Evolutionary conservation across 2,329 filamentous ascomycete species (phyloP), one percentile per base, ranked within the genome.

Genomic region (Bipolaris oryzae): DNA sequence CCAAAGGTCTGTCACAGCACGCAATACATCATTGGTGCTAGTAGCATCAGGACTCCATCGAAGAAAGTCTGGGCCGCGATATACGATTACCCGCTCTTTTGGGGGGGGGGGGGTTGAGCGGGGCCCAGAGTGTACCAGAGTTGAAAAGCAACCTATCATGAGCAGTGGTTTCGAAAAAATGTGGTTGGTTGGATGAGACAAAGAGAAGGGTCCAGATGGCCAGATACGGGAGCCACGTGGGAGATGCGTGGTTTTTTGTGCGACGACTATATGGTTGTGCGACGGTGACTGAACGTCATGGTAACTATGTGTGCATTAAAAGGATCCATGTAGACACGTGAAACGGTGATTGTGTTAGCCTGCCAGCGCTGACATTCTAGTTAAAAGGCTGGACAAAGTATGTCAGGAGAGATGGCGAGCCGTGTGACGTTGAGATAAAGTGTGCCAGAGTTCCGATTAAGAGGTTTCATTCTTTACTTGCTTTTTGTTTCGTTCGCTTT

Each of bases 51-150:
- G 21, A n/a, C 15, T 46, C 10, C 11, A 13, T 21, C 23, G 1
- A 41, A 28, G 9, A 10, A 28, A 41, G 20, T 41, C 21, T 53
- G 37, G 44, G 25, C 34, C 44, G 51, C 28, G 28, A 49, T 42
- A 21, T 42, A 41, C 37, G 44, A 49, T 53, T 42, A 50, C 37
- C 44, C 28, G 43, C 43, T 10, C 16, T 31, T 15, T 20, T 25
- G 7, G 23, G 23, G 5, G 39, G 20, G 28, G 28, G 43, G 3
- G 39, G 21, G 21, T 13, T n/a, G 13, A 43, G 13, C 3, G 39
- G 39, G 9, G 11, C 13, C 11, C 5, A 7, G 20, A 13, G 3
- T 41, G 20, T 15, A 41, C 38, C 38, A 21, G 38, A 41, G 20
- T 16, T n/a, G 20, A 4, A 6, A 2, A 2, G 18, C 13, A 7